Evolutionary conservation across 2,329 filamentous ascomycete genomes (phyloP), one percentile per base, ranked within the genome.

Genomic region (Pseudopyricularia cyperi): DNA sequence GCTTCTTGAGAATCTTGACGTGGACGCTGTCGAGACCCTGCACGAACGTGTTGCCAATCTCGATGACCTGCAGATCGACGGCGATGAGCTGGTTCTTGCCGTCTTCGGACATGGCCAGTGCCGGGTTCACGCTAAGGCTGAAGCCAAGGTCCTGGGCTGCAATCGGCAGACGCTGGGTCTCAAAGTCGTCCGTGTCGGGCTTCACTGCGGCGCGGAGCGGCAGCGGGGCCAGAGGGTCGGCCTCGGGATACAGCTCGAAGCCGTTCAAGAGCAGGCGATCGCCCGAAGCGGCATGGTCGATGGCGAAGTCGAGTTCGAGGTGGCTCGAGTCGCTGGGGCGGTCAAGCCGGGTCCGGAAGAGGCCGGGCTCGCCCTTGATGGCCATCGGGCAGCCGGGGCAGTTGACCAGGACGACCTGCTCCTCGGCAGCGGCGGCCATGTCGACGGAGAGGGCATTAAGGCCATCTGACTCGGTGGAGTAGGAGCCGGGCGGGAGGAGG

Each of bases 1-100:
- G 78, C 68, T 82, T 77, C 62, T 88, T 70, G 17, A 87, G 68
- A n/a, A 42, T 42, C 58, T 76, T 77, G 46, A 87, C 68, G 46
- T 76, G 73, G 53, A 88, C 71, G 28, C 68, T 67, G 35, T 77
- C 74, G 24, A 82, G 68, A 24, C 67, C 71, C 46, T 76, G 66
- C 52, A 84, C 64, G 54, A 80, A 79, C 44, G 70, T 67, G 51
- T 72, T 65, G 53, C 77, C 78, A 26, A 85, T 75, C 61, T 81
- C 74, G 54, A 81, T 72, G 55, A 86, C 73, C 56, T 79, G 71
- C 35, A 85, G 65, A 55, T 77, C 71, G 53, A 85, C 60, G 35
- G 69, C 63, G 51, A 83, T 63, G 3, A 82, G 63, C 53, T 76
- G 66, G 55, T 75, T 73, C 9, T 75, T 69, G 49, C 74, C 71